Conservation (phyloP, 2,329 filamentous ascomycete species). For the Lasiodiplodia theobromae region DNA sequence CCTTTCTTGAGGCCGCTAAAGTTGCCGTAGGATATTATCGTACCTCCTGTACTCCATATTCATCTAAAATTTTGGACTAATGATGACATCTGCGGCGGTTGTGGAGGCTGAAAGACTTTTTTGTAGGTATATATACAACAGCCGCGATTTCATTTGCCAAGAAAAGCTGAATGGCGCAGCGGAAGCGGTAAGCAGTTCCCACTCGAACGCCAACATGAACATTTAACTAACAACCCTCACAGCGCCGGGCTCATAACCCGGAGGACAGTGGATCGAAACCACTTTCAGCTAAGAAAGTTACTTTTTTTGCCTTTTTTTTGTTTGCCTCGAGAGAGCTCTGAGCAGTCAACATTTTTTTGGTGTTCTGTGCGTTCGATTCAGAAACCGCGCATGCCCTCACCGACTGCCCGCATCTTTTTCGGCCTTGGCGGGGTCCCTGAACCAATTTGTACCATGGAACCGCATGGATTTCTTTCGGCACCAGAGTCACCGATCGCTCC, state of each 20-base stretch:
- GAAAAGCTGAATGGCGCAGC: neutral
- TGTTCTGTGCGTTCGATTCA: neutral
- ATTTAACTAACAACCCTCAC: neutral
- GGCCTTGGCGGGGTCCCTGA: neutral
- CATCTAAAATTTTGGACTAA: rapidly evolving
- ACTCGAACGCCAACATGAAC: neutral
- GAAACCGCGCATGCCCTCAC: neutral
- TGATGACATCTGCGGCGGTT: too few species aligned
- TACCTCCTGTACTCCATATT: too few species aligned
- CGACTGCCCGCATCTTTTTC: neutral
- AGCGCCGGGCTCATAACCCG: constrained; percentile 43
- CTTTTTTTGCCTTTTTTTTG: neutral
- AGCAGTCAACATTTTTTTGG: neutral
- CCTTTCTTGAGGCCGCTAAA: too few species aligned
- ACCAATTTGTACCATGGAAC: neutral
- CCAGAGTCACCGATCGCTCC: too few species aligned
- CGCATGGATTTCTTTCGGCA: too few species aligned
- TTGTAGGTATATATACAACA: neutral
- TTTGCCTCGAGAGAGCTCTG: neutral
- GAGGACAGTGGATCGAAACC: constrained; percentile 43
- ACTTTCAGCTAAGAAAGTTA: constrained; percentile 29
- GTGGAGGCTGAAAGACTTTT: too few species aligned
- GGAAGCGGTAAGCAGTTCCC: neutral
- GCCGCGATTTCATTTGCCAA: rapidly evolving
- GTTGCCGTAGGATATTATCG: too few species aligned